These are phyloP conservation scores for Hortiboletus campestris DNA, from an alignment of 768 basidiomycete genomes.

Conservation along the genomic window DNA sequence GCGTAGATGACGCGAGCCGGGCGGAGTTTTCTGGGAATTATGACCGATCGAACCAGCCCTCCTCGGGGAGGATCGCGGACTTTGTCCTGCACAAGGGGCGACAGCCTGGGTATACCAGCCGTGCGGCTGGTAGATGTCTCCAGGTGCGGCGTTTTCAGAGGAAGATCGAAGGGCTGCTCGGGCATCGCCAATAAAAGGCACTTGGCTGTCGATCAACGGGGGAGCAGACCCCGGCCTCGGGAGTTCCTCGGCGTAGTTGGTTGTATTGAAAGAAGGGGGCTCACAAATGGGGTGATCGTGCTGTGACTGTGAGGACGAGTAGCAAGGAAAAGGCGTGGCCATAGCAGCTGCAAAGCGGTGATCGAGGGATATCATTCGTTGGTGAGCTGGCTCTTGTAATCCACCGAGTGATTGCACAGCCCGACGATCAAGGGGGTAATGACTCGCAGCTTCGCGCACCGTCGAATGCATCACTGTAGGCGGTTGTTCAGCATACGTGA, in stretches of 20 bases:
- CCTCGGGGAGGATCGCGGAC: slow-evolving; percentile 33
- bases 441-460: slow-evolving; percentile 10
- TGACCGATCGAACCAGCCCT: slow-evolving; percentile 34
- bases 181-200: slow-evolving; percentile 28
- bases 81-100: slow-evolving; percentile 21
- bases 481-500: slow-evolving; percentile 14
- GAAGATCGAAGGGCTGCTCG: slow-evolving; percentile 22
- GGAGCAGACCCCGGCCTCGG: slow-evolving; percentile 30
- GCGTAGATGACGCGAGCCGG: slow-evolving; percentile 28
- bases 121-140: slow-evolving; percentile 19
- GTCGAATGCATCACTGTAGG: slow-evolving; percentile 15
- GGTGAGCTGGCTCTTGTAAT: slow-evolving; percentile 16
- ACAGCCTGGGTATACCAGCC: slow-evolving; percentile 21
- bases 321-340: slow-evolving; percentile 32
- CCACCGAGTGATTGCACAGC: slow-evolving; percentile 19
- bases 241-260: slow-evolving; percentile 20
- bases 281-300: slow-evolving; percentile 28
- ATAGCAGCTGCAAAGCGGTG: slow-evolving; percentile 19
- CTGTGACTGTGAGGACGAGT: slow-evolving; percentile 30
- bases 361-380: slow-evolving; percentile 23
- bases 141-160: slow-evolving; percentile 11
- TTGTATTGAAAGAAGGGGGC: slow-evolving; percentile 28
- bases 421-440: slow-evolving; percentile 14
- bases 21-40: slow-evolving; percentile 29
- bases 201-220: slow-evolving; percentile 28